Base-by-base conservation (phyloP, 345 rosid genomes). In the Salix caprea region DNA sequence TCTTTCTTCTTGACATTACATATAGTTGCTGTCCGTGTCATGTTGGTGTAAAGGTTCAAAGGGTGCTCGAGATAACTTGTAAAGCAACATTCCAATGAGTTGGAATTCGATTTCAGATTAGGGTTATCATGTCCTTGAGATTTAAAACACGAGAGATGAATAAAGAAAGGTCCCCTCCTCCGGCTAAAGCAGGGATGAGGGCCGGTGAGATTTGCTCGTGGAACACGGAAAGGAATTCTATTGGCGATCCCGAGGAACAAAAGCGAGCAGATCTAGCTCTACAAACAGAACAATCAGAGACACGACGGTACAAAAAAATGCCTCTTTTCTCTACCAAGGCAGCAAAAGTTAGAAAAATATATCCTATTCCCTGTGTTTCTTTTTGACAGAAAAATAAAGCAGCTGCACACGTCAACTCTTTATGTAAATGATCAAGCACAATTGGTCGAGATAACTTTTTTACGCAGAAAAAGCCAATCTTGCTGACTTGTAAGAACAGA, bases 241-340 rank as follows among this genome's bases (percentile, higher is more conserved):
- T 67, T 75, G 74, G 74, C 48, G 79, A 84, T 84, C 89, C 87
- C 89, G 42, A 86, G 83, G 82, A 79, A 61, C 76, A 78, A 82
- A 52, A 52, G 9, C n/a, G 7, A 82, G 80, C 73, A 81, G 13
- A 26, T 64, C 32, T 19, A 37, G 46, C 36, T 48, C 69, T 40
- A 40, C 4, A 34, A 78, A 62, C 70, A 77, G 65, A 32, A 34
- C 58, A 52, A 4, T 46, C 74, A 69, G 15, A 30, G 69, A 74
- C 60, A 42, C 60, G 15, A 9, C 28, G 4, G 50, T 13, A 2
- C 46, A 54, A n/a, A 26, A 52, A 69, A 52, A 44, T 19, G 44
- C 76, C 48, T 42, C 36, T 54, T 52, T 36, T 3, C 69, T 44
- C 68, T 76, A n/a, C 24, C 24, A 44, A 42, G 42, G 15, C 1